These are phyloP conservation scores for Xylaria nigripes DNA, from an alignment of 495 filamentous ascomycete species.

Conservation along the genomic window DNA sequence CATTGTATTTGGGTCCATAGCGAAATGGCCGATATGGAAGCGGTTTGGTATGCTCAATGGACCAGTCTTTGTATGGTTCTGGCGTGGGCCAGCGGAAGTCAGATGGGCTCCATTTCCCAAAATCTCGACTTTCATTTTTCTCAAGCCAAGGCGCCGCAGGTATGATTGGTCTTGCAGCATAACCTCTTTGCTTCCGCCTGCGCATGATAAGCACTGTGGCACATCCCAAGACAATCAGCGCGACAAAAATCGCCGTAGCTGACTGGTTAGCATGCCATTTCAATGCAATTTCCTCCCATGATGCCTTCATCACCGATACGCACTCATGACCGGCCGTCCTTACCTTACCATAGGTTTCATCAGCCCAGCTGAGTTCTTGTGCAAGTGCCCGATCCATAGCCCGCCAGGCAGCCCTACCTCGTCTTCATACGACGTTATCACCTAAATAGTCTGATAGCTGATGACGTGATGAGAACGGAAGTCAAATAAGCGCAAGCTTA, in stretches of 20 bases:
- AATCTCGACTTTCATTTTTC: conserved; percentile 18
- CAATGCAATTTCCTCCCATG: not conserved
- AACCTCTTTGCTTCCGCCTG: conserved; percentile 8
- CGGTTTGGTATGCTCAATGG: conserved; percentile 60
- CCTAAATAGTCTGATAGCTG: not conserved
- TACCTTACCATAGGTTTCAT: not conserved
- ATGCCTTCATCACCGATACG: not conserved
- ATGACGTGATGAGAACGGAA: not conserved
- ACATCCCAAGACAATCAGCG: conserved; percentile 11
- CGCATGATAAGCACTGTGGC: conserved; percentile 10
- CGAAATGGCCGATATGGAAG: conserved; percentile 79
- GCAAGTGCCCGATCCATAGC: not conserved
- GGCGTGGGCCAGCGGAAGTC: conserved; percentile 62
- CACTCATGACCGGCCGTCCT: not conserved
- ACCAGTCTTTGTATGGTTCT: conserved; percentile 62
- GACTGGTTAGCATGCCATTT: not conserved
- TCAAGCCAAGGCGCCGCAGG: conserved; percentile 14
- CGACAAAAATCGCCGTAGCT: conserved; percentile 4
- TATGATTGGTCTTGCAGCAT: conserved; percentile 12
- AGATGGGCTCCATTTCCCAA: conserved; percentile 59
- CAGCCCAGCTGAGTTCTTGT: not conserved
- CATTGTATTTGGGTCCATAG: conserved; percentile 62
- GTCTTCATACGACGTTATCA: not conserved
- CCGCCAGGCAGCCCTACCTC: not conserved
- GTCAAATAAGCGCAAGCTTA: not conserved